Percentiles rank a stretch among this genome's conserved stretches.
These are phyloP conservation scores for Corymbia citriodora DNA, from an alignment of 441 rosid species.

Conservation along the genomic window DNA sequence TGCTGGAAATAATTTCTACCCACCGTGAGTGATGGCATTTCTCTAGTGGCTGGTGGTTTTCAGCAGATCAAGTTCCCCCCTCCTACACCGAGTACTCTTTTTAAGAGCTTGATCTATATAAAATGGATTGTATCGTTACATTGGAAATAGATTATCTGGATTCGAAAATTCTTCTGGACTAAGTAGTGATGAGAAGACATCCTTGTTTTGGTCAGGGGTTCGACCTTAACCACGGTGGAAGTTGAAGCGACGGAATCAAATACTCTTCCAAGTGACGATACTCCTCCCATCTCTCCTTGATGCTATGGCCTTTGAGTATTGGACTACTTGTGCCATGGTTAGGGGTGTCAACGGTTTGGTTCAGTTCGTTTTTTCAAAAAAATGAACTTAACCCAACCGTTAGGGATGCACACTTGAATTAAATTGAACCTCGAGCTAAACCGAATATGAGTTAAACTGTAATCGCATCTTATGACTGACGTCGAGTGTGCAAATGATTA, in stretches of 20 bases:
- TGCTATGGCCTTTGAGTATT: neutral
- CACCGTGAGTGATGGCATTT: neutral
- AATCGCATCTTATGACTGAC: neutral
- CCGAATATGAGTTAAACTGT: no score
- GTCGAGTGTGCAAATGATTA: neutral
- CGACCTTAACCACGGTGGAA: neutral
- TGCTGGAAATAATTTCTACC: neutral
- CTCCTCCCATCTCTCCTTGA: neutral
- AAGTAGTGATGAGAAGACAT: neutral
- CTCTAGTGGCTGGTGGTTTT: neutral
- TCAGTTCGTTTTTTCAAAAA: no score
- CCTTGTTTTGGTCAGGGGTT: neutral
- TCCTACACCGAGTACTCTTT: neutral
- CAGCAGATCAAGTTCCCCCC: neutral
- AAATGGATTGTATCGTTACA: neutral
- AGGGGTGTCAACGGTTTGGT: no score
- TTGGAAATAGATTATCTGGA: neutral
- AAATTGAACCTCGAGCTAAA: no score
- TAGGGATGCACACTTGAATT: no score
- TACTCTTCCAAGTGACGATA: accelerated
- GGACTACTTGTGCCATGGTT: neutral
- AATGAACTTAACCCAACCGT: no score
- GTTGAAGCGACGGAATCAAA: neutral
- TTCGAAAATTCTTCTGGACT: neutral
- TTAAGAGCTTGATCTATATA: accelerated